Base-by-base conservation (phyloP, 75 land plant species). In the Adiantum capillusveneris region DNA sequence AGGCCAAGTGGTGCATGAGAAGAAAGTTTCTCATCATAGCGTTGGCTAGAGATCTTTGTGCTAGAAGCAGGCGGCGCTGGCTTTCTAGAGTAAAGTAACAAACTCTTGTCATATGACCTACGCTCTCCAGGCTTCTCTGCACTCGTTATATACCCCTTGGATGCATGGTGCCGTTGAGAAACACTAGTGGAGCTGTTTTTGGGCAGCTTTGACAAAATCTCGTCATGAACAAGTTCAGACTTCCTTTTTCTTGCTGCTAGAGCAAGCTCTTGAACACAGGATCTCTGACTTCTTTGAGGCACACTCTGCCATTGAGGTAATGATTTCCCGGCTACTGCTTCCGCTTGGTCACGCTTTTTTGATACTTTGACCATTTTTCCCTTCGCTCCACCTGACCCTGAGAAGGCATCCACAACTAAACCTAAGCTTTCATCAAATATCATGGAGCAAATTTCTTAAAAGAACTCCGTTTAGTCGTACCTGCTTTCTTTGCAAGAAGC, bases 1-100 rank as follows among this genome's bases (percentile, higher is more conserved):
- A 84, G 60, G 19, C 68, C 84, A n/a, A 79, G 66, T 14, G 72
- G 75, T 37, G 58, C 44, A 0, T 30, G 11, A 18, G 72, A 57
- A 13, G 50, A 25, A 36, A 26, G 17, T 3, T 25, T 61, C 65
- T 58, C 50, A 44, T 65, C 55, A 18, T 5, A 34, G 3, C 3
- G 39, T 22, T 36, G 21, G 22, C 24, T 61, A n/a, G 21, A 46
- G 49, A 6, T 14, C 14, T 5, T 46, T 39, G 12, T 9, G 21
- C n/a, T 20, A n/a, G 49, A 46, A 20, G 5, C 17, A 17, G 21
- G 17, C 21, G 6, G n/a, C 14, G 21, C 14, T 46, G n/a, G 21
- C 2, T 5, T 46, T 17, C 49, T 46, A 20, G 49, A 46, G 14
- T 2, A n/a, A 13, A 9, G 7, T 13, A 13, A 13, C 2, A 6